phyloP scores from a whole-genome alignment of 805 yeast genomes.

The Deakozyma indianensis region DNA sequence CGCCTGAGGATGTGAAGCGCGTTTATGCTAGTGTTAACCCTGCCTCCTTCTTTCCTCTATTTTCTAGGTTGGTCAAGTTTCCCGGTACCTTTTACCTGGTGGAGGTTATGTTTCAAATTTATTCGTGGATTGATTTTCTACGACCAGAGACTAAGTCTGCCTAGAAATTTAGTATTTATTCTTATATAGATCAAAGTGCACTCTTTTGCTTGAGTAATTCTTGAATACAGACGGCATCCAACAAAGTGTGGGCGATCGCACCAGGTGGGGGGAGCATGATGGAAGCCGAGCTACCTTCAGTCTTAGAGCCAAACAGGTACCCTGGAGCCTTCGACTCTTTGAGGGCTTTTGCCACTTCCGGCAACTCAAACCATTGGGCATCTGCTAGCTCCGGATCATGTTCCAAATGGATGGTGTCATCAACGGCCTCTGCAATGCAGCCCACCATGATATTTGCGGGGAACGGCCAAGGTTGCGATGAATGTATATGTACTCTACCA shows the following conservation, averaged over 20 bases:
- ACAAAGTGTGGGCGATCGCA: neutral
- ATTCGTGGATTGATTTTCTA: neutral
- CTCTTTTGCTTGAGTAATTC: neutral
- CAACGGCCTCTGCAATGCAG: conserved; percentile 64
- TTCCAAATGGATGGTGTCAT: conserved; percentile 52
- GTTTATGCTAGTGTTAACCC: neutral
- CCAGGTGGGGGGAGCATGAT: neutral
- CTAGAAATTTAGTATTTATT: too few relatives aligned
- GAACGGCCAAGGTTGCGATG: conserved; percentile 96
- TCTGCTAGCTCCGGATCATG: conserved; percentile 80
- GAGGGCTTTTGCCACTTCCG: conserved; percentile 24
- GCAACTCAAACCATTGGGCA: conserved; percentile 69
- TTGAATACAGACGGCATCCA: neutral
- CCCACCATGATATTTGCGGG: conserved; percentile 93
- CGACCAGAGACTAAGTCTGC: too few relatives aligned
- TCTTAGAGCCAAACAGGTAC: neutral
- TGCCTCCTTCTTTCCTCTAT: neutral
- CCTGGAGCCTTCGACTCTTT: neutral
- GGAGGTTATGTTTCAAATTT: neutral
- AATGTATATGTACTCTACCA: conserved; percentile 40
- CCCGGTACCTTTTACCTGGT: neutral
- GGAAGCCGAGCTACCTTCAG: neutral
- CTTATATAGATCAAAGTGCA: neutral
- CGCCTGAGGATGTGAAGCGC: conserved; percentile 11
- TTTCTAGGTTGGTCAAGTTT: neutral